A percentile compares a stretch with the other conserved stretches of the same genome.
Evolutionary conservation across 2,329 filamentous ascomycete genomes (phyloP).

Genomic region (Tolypocladium album): DNA sequence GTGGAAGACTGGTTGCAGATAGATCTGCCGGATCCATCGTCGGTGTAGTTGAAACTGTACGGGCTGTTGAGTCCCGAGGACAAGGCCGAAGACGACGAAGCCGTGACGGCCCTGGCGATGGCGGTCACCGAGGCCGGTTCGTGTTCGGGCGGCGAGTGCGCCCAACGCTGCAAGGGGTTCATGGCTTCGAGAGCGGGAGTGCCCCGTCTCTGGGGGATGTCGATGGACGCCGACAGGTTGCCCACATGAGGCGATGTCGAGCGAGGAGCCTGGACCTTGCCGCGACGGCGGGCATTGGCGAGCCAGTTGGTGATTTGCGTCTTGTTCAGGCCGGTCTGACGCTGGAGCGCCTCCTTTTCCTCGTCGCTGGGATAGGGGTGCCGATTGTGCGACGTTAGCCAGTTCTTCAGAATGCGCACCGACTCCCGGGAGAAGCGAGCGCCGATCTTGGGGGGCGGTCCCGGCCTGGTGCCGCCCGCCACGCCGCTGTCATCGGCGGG

Average conservation of each 20-base stretch:
- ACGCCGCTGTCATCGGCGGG: conserved; percentile 11
- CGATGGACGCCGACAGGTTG: conserved; percentile 51
- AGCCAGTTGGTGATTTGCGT: conserved; percentile 88
- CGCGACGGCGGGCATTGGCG: conserved; percentile 74
- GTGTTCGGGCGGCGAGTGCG: conserved; percentile 48
- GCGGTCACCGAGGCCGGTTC: conserved; percentile 48
- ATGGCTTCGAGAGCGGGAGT: conserved; percentile 43
- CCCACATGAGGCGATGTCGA: conserved; percentile 59
- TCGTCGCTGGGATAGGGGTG: conserved; percentile 85
- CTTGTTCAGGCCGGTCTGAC: conserved; percentile 68
- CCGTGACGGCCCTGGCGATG: conserved; percentile 46
- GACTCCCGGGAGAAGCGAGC: conserved; percentile 73
- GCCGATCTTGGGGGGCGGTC: conserved; percentile 48
- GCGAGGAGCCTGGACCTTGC: conserved; percentile 61
- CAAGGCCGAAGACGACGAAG: conserved; percentile 37
- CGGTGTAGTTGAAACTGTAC: conserved; percentile 44
- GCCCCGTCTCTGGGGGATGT: conserved; percentile 56
- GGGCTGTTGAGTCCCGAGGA: conserved; percentile 48
- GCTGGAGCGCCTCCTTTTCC: conserved; percentile 71
- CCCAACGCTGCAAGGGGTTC: conserved; percentile 49
- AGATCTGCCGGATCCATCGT: conserved; percentile 49
- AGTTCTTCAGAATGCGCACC: conserved; percentile 70
- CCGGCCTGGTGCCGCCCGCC: conserved; percentile 11
- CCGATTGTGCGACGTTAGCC: conserved; percentile 68
- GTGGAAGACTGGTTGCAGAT: conserved; percentile 48